A percentile compares a stretch with the other conserved stretches of the same genome.
Evolutionary conservation across 1,284 basidiomycete species (phyloP).

Genomic region (Cutaneotrichosporon sp.): DNA sequence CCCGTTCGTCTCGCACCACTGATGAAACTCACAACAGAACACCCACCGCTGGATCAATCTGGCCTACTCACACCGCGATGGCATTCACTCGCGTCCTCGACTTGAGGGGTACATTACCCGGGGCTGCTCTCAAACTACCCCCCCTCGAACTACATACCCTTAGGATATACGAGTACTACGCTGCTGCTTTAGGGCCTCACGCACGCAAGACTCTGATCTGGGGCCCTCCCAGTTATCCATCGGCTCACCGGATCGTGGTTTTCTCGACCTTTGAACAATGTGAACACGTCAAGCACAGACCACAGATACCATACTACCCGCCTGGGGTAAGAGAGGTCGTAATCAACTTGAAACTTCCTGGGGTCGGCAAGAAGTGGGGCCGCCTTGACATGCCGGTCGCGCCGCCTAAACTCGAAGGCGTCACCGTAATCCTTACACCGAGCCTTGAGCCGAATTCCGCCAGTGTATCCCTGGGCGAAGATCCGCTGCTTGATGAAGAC

Average conservation of each 20-base stretch:
- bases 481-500: background rate
- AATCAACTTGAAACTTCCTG: background rate
- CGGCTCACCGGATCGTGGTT: background rate
- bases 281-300: background rate
- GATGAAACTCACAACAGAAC: background rate
- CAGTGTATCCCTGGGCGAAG: background rate
- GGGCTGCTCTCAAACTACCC: background rate
- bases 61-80: background rate
- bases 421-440: background rate
- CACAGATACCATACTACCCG: background rate
- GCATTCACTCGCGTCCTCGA: conserved; percentile 1
- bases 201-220: background rate
- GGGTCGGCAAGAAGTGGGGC: background rate
- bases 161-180: conserved; percentile 1
- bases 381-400: background rate
- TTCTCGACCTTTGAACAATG: background rate
- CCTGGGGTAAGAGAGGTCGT: background rate
- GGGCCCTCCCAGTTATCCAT: background rate
- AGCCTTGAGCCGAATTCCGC: background rate
- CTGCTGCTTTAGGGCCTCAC: background rate
- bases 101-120: background rate
- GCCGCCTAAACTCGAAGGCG: background rate
- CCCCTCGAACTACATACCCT: background rate
- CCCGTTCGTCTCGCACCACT: background rate
- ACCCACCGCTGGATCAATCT: background rate